phyloP scores from a whole-genome alignment of 306 rosid species.

The Ceratonia siliqua region DNA sequence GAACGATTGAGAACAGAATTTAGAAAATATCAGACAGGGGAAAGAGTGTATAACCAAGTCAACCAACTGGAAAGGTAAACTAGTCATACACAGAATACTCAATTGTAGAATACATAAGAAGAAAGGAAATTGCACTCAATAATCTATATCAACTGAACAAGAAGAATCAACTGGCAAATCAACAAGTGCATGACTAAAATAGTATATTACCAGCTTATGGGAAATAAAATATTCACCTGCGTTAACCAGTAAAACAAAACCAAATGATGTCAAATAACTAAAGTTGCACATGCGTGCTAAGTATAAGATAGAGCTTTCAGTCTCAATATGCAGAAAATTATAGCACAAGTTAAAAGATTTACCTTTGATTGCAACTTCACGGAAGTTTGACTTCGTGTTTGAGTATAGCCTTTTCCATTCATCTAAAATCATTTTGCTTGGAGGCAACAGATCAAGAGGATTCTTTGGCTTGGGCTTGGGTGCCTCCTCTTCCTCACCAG shows the following conservation, averaged over 20 bases:
- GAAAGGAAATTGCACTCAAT: background rate
- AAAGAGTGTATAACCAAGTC: background rate
- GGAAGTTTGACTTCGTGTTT: constrained; percentile 67
- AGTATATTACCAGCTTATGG: background rate
- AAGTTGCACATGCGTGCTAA: background rate
- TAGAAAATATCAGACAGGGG: background rate
- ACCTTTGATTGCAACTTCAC: constrained; percentile 78
- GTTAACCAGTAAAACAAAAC: background rate
- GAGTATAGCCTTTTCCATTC: constrained; percentile 78
- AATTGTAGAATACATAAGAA: background rate
- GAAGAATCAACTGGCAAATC: background rate
- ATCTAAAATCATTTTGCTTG: constrained; percentile 65
- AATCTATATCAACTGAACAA: background rate
- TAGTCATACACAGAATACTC: background rate
- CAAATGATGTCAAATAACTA: background rate
- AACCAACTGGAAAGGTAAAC: background rate
- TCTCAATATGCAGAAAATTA: background rate
- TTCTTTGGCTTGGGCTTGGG: constrained; percentile 71
- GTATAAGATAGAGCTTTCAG: background rate
- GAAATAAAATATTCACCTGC: background rate
- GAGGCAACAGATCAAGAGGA: constrained; percentile 68
- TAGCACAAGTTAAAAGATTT: background rate
- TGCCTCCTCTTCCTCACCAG: constrained; percentile 50
- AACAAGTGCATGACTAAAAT: background rate
- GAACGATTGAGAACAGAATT: background rate